phyloP scores from a whole-genome alignment of 2,329 filamentous ascomycete species.

The Calonectria ilicicola region DNA sequence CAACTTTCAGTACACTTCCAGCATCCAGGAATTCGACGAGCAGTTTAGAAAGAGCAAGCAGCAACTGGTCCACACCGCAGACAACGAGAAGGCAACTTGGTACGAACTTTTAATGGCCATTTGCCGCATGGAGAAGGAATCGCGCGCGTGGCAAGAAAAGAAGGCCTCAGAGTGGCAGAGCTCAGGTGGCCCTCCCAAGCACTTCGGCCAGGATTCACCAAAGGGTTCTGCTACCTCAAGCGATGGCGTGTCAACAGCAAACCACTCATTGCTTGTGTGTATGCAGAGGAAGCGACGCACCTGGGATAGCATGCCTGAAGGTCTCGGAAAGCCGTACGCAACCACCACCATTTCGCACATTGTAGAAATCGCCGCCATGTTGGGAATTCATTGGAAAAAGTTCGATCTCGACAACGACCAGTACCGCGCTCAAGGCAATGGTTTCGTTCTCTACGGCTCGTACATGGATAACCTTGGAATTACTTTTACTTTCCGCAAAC shows the following conservation, averaged over 20 bases:
- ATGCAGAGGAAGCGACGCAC: constrained; percentile 38
- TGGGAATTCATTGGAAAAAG: constrained; percentile 56
- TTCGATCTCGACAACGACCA: constrained; percentile 52
- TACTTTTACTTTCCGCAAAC: constrained; percentile 53
- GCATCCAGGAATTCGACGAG: constrained; percentile 29
- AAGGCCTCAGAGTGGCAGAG: constrained; percentile 29
- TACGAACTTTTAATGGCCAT: constrained; percentile 34
- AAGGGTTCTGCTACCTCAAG: not conserved
- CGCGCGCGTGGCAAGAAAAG: constrained; percentile 34
- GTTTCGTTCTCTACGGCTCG: constrained; percentile 48
- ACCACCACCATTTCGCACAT: constrained; percentile 51
- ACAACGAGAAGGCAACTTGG: constrained; percentile 39
- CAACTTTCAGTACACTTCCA: constrained; percentile 34
- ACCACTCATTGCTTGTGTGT: constrained; percentile 33
- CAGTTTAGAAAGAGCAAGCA: constrained; percentile 32
- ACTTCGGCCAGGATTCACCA: not conserved
- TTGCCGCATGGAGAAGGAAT: constrained; percentile 36
- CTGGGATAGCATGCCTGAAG: constrained; percentile 39
- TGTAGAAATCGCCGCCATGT: constrained; percentile 50
- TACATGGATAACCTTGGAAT: constrained; percentile 51
- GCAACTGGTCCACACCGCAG: constrained; percentile 34
- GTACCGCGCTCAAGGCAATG: constrained; percentile 52
- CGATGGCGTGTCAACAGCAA: not conserved
- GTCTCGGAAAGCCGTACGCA: constrained; percentile 46
- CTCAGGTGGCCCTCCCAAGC: constrained; percentile 22